Evolutionary conservation across 148 eudicot species (phyloP), one percentile per base, ranked within the genome.

Genomic region (Selenicereus undatus): DNA sequence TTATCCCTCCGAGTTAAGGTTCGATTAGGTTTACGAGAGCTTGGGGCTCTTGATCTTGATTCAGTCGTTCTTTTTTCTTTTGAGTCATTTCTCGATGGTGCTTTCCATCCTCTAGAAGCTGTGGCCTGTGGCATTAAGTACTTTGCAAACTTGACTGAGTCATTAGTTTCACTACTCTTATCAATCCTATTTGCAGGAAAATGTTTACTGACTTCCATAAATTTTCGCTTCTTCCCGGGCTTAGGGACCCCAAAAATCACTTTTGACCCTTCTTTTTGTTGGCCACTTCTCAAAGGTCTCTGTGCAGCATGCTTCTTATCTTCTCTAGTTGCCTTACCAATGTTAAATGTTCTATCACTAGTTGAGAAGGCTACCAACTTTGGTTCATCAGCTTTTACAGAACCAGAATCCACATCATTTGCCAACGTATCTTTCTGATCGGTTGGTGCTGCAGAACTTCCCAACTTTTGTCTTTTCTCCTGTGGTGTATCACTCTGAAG

Each of bases 181-280:
- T 78, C 84, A 83, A 81, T 88, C 74, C 78, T 78, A 71, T 89
- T 93, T 68, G 95, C 84, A 85, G 88, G 88, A 75, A 85, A 91
- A 81, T 96, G 99, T 84, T 91, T 94, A 90, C 99, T 94, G 12
- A 96, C 99, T 79, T 97, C 95, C 97, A 94, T 92, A 78, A 94
- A 94, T 82, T 94, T 97, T 75, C 90, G 88, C 76, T 86, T 97
- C 90, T 94, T 97, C 62, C 98, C 99, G 22, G 99, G 99, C 85
- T 90, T 94, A 32, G 99, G 99, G 74, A 97, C 90, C 71, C 99
- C 99, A 81, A 92, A 90, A 79, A 93, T 79, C 66, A 91, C 93
- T 86, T 87, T 88, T 24, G 94, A 88, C 36, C 94, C 91, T 82
- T 90, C 95, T 81, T 91, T 97, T 76, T 88, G 94, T 76, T 86